phyloP scores from a whole-genome alignment of 306 rosid species.

The Coriaria nepalensis region DNA sequence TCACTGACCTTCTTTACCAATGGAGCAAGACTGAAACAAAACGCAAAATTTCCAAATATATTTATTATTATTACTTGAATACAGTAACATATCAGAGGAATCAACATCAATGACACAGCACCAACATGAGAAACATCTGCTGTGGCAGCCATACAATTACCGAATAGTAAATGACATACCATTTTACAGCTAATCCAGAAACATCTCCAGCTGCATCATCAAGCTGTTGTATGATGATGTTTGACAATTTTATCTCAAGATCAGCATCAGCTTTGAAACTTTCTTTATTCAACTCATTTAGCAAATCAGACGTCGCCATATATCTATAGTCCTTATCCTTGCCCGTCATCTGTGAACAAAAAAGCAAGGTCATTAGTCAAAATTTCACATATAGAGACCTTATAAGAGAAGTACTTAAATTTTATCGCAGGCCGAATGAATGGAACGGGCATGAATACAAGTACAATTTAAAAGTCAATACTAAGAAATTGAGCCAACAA shows the following conservation, averaged over 20 bases:
- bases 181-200: conserved; percentile 86
- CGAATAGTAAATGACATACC: conserved; percentile 25
- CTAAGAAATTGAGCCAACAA: conserved; percentile 2
- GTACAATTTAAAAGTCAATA: not conserved
- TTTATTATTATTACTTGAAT: too few species aligned
- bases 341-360: conserved; percentile 62
- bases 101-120: not conserved
- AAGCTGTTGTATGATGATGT: conserved; percentile 77
- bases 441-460: not conserved
- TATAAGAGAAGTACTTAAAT: not conserved
- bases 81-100: not conserved
- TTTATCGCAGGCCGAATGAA: not conserved
- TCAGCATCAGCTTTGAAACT: conserved; percentile 70
- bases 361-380: conserved; percentile 7
- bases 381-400: conserved; percentile 1
- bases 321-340: conserved; percentile 92
- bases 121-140: not conserved
- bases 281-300: conserved; percentile 55
- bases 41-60: too few species aligned
- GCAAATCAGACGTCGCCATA: conserved; percentile 92
- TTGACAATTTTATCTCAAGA: conserved; percentile 53
- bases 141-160: too few species aligned
- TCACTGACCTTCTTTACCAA: conserved; percentile 81
- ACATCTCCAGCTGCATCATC: conserved; percentile 95
- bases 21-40: conserved; percentile 66